Evolutionary conservation across 2,329 filamentous ascomycete genomes (phyloP).

Genomic region (Ophiostoma sp.): DNA sequence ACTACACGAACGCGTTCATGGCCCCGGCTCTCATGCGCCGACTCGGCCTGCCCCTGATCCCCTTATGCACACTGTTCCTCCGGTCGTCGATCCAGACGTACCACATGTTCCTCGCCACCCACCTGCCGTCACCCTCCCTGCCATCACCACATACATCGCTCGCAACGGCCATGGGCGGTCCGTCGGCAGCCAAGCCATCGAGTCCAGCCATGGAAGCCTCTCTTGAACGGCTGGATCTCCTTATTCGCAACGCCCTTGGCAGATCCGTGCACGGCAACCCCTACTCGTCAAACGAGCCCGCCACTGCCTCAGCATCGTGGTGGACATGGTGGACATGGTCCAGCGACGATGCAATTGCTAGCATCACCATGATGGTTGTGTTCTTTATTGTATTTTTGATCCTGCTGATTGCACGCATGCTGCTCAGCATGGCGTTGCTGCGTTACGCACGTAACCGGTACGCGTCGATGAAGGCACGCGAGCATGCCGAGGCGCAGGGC

Average conservation of each 20-base stretch:
- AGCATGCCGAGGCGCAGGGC: slow-evolving; percentile 47
- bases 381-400: slow-evolving; percentile 81
- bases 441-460: slow-evolving; percentile 76
- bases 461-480: slow-evolving; percentile 68
- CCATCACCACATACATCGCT: slow-evolving; percentile 62
- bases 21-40: slow-evolving; percentile 86
- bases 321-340: slow-evolving; percentile 38
- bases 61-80: slow-evolving; percentile 90
- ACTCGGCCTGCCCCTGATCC: slow-evolving; percentile 84
- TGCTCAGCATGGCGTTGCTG: slow-evolving; percentile 83
- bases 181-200: slow-evolving; percentile 53
- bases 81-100: slow-evolving; percentile 92
- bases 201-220: slow-evolving; percentile 73
- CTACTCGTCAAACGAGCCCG: slow-evolving; percentile 28
- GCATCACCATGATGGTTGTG: slow-evolving; percentile 76
- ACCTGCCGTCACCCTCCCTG: slow-evolving; percentile 68
- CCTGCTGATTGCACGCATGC: slow-evolving; percentile 74
- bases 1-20: slow-evolving; percentile 91
- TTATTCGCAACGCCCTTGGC: slow-evolving; percentile 72
- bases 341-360: slow-evolving; percentile 68
- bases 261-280: slow-evolving; percentile 63
- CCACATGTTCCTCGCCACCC: slow-evolving; percentile 91
- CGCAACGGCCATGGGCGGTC: slow-evolving; percentile 32
- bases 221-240: slow-evolving; percentile 69
- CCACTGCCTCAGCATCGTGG: background rate